phyloP scores from a whole-genome alignment of 352 stramenopile genomes.

The Globisporangium barbulae region DNA sequence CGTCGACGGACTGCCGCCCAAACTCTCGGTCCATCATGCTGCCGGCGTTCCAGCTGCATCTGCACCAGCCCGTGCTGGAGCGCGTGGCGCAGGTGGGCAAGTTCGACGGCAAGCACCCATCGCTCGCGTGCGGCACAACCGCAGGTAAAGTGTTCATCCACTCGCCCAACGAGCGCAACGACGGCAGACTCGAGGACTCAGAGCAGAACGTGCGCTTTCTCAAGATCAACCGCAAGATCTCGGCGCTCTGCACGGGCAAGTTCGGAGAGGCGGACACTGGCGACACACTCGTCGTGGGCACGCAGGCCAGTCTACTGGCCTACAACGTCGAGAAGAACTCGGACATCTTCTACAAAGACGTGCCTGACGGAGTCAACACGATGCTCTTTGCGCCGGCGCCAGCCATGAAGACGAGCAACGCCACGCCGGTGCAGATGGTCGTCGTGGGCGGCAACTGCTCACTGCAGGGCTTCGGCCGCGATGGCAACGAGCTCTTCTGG shows the following conservation, averaged over 20 bases:
- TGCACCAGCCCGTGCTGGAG: conserved; percentile 76
- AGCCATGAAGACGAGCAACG: conserved; percentile 28
- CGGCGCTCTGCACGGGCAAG: conserved; percentile 68
- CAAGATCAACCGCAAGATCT: conserved; percentile 91
- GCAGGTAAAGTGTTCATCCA: conserved; percentile 92
- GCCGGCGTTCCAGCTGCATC: conserved; percentile 76
- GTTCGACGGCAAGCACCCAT: conserved; percentile 78
- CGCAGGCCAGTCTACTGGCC: conserved; percentile 85
- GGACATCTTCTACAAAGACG: conserved; percentile 92
- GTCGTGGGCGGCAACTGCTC: conserved; percentile 93
- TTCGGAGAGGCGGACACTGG: conserved; percentile 51
- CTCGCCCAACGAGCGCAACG: conserved; percentile 75
- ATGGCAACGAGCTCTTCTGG: conserved; percentile 88
- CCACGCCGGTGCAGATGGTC: conserved; percentile 57
- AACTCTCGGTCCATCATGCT: conserved; percentile 34
- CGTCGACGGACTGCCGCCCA: background rate
- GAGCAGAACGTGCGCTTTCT: conserved; percentile 79
- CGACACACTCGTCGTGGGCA: conserved; percentile 88
- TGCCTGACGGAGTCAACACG: conserved; percentile 82
- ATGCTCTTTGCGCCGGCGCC: conserved; percentile 70
- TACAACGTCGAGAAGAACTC: conserved; percentile 94
- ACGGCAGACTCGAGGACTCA: conserved; percentile 34
- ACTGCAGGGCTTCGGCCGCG: conserved; percentile 81
- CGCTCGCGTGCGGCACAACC: conserved; percentile 80
- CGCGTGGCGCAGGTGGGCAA: conserved; percentile 72